Evolutionary conservation across 106 monocot genomes (phyloP).

Genomic region (Posidonia australis): DNA sequence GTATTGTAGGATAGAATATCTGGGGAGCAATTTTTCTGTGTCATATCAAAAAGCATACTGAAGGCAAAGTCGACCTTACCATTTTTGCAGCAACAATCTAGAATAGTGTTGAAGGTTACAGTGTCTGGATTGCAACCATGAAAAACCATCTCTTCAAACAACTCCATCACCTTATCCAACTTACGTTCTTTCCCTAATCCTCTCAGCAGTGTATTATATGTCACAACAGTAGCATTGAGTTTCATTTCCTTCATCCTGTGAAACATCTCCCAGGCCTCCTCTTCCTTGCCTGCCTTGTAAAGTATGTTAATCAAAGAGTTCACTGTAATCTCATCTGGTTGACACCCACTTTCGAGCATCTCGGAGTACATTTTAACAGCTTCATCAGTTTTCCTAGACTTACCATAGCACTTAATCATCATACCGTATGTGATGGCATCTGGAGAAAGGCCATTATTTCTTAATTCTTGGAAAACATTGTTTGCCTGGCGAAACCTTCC

Average conservation of each 20-base stretch:
- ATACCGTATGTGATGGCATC: constrained; percentile 81
- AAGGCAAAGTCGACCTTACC: constrained; percentile 49
- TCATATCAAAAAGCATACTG: constrained; percentile 63
- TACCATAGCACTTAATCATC: constrained; percentile 88
- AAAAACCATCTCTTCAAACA: constrained; percentile 53
- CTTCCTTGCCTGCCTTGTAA: constrained; percentile 67
- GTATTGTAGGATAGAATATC: constrained; percentile 84
- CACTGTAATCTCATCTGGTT: constrained; percentile 55
- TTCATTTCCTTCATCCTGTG: constrained; percentile 51
- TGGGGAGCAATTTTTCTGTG: constrained; percentile 34
- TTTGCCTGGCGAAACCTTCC: constrained; percentile 54
- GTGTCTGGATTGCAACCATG: constrained; percentile 51
- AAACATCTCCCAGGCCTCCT: constrained; percentile 76
- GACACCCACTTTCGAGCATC: constrained; percentile 33
- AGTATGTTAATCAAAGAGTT: constrained; percentile 74
- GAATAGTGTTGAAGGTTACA: constrained; percentile 70
- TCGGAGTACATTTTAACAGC: constrained; percentile 56
- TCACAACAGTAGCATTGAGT: constrained; percentile 63
- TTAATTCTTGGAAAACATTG: constrained; percentile 49
- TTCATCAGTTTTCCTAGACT: constrained; percentile 49
- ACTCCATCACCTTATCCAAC: constrained; percentile 29
- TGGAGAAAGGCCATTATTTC: constrained; percentile 49
- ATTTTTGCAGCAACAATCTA: constrained; percentile 77
- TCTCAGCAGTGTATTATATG: constrained; percentile 71
- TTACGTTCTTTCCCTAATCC: constrained; percentile 69